These are phyloP conservation scores for Clonostachys chloroleuca DNA, from an alignment of 2,329 filamentous ascomycete genomes.

Conservation along the genomic window DNA sequence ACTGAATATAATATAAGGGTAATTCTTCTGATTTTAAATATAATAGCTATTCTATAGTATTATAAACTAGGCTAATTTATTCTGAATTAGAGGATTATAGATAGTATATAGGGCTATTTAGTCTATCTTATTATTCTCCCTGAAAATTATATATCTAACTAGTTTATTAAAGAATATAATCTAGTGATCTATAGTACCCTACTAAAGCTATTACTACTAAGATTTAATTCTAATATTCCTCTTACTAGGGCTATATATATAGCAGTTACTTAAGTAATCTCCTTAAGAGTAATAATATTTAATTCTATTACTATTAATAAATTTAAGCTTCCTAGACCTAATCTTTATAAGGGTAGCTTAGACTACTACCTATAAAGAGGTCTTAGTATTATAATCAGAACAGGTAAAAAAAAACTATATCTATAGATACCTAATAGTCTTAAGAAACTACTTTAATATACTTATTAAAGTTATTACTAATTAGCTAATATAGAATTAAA, in stretches of 20 bases:
- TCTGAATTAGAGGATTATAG: too few relatives aligned
- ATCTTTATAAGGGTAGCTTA: neutral
- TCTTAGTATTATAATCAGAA: neutral
- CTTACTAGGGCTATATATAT: neutral
- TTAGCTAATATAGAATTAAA: neutral
- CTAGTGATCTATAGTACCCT: neutral
- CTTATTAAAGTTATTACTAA: neutral
- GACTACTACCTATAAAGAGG: neutral
- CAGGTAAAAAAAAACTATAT: neutral
- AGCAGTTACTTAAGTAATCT: neutral
- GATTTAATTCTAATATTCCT: neutral
- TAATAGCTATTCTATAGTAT: too few relatives aligned
- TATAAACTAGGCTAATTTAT: too few relatives aligned
- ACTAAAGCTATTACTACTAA: too few relatives aligned
- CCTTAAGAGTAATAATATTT: neutral
- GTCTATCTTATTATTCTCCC: too few relatives aligned
- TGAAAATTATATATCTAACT: neutral
- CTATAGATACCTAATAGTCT: neutral
- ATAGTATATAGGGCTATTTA: too few relatives aligned
- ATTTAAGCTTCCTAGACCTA: too few relatives aligned
- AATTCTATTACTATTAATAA: too few relatives aligned
- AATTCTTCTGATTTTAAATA: too few relatives aligned
- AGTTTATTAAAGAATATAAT: neutral
- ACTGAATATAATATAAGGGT: too few relatives aligned
- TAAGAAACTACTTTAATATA: neutral